These are phyloP conservation scores for Porcisia deanei DNA, from an alignment of 208 protist species.

Conservation along the genomic window DNA sequence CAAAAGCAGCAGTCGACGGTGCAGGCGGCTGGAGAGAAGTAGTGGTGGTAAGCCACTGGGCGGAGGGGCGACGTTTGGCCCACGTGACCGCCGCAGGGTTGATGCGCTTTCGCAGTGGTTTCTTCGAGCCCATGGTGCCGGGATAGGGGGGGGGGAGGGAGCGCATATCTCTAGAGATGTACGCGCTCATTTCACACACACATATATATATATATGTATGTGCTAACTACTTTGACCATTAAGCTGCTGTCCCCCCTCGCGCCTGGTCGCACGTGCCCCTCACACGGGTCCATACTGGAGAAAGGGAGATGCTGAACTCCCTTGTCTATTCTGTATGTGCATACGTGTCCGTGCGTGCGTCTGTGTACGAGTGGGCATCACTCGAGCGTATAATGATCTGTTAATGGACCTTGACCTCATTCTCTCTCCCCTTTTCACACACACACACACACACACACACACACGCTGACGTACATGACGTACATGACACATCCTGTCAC, in stretches of 20 bases:
- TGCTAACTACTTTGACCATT: not conserved
- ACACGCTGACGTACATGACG: not conserved
- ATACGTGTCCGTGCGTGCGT: not conserved
- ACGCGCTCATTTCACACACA: not conserved
- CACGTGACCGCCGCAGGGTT: not conserved
- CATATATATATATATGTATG: not conserved
- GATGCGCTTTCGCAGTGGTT: not conserved
- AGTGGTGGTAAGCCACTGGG: conserved; percentile 1
- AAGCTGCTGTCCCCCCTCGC: not conserved
- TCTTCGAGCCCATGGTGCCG: not conserved
- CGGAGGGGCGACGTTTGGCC: not conserved
- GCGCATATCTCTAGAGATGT: not conserved
- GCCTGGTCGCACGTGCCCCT: not conserved
- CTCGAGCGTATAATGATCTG: conserved; percentile 2
- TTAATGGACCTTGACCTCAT: not conserved
- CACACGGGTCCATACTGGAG: not conserved
- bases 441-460: conserved; percentile 1
- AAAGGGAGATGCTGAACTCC: not conserved
- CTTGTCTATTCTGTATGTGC: not conserved
- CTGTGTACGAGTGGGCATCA: not conserved
- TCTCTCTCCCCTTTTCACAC: not conserved
- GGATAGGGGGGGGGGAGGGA: too few relatives aligned
- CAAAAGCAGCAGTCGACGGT: conserved; percentile 11
- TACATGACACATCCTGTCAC: not conserved
- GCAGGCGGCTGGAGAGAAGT: conserved; percentile 6